These are phyloP conservation scores for Erodium texanum DNA, from an alignment of 441 rosid genomes.

Conservation along the genomic window DNA sequence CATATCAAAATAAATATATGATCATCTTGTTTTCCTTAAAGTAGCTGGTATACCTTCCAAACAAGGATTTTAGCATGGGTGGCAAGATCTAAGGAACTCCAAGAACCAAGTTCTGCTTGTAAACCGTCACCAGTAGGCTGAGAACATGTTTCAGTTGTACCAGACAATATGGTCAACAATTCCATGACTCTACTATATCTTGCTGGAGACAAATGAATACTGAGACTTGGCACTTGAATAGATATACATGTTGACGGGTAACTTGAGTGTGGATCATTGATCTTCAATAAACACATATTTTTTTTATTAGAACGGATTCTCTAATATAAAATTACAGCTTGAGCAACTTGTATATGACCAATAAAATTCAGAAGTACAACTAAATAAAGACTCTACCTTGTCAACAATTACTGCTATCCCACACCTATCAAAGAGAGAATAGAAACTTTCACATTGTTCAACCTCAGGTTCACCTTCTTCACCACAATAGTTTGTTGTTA, in stretches of 20 bases:
- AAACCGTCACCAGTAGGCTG: slow-evolving; percentile 59
- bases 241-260: slow-evolving; percentile 89
- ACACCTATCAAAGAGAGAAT: slow-evolving; percentile 89
- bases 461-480: slow-evolving; percentile 28
- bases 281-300: slow-evolving; percentile 37
- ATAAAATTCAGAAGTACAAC: slow-evolving; percentile 4
- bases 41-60: slow-evolving; percentile 63
- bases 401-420: slow-evolving; percentile 94
- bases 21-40: slow-evolving; percentile 17
- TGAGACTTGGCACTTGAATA: slow-evolving; percentile 92
- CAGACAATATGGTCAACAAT: slow-evolving; percentile 50
- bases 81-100: slow-evolving; percentile 70
- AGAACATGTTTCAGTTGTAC: slow-evolving; percentile 48
- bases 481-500: slow-evolving; percentile 31
- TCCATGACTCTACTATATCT: slow-evolving; percentile 74
- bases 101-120: slow-evolving; percentile 49
- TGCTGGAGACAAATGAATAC: slow-evolving; percentile 88
- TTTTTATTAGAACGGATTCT: slow-evolving; percentile 15
- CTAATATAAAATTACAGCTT: slow-evolving; percentile 11
- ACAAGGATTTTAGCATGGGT: slow-evolving; percentile 78
- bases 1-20: slow-evolving; percentile 17
- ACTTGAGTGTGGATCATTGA: slow-evolving; percentile 74
- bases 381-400: slow-evolving; percentile 47
- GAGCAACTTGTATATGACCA: neutral
- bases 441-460: slow-evolving; percentile 40